A percentile compares a stretch with the other conserved stretches of the same genome.
These are phyloP conservation scores for Mucor velutinosus DNA, from an alignment of 371 early-diverging fungal species.

Conservation along the genomic window DNA sequence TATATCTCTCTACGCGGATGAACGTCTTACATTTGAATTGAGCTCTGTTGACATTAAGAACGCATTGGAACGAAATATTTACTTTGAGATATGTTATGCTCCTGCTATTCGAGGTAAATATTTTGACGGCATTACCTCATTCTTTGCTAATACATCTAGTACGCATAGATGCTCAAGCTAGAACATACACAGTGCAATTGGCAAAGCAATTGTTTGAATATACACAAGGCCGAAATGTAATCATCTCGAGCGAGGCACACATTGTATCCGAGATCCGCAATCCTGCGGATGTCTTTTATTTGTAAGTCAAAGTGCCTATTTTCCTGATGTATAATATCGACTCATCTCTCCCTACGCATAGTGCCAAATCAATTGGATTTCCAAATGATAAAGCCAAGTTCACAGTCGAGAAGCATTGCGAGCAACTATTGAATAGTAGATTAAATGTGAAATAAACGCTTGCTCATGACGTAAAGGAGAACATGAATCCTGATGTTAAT, in stretches of 20 bases:
- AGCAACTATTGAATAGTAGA: slow-evolving; percentile 16
- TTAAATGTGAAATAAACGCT: background rate
- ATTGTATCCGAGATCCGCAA: slow-evolving; percentile 33
- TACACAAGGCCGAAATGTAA: slow-evolving; percentile 23
- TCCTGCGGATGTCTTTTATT: slow-evolving; percentile 34
- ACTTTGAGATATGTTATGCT: slow-evolving; percentile 83
- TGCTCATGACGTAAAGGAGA: background rate
- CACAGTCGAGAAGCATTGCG: slow-evolving; percentile 29
- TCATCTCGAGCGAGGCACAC: slow-evolving; percentile 39
- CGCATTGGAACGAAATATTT: slow-evolving; percentile 67
- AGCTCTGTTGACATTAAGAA: slow-evolving; percentile 51
- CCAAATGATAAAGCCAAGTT: slow-evolving; percentile 42
- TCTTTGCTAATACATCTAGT: background rate
- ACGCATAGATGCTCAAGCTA: slow-evolving; percentile 31
- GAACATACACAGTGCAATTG: slow-evolving; percentile 29
- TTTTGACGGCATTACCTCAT: background rate
- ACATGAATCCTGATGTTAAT: background rate
- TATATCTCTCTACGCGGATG: slow-evolving; percentile 72
- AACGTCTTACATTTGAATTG: slow-evolving; percentile 78
- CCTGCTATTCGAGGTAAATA: slow-evolving; percentile 71
- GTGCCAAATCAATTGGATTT: slow-evolving; percentile 40
- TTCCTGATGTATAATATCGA: background rate
- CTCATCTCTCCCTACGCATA: background rate
- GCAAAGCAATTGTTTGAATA: slow-evolving; percentile 29
- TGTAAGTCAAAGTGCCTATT: slow-evolving; percentile 26